Conservation (phyloP, 208 protist genomes). For the Trypanosoma mega region DNA sequence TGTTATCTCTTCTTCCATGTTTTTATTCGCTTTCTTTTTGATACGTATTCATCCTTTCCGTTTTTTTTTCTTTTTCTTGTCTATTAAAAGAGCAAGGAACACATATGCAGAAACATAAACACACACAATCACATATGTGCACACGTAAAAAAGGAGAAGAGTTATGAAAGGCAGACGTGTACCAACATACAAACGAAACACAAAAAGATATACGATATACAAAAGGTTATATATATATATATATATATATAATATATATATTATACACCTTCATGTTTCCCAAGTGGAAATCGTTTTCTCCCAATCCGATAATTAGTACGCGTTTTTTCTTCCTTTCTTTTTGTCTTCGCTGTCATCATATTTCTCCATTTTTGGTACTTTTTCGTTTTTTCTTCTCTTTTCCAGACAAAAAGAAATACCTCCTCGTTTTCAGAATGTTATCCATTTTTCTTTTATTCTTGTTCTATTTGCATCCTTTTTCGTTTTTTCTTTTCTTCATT, state of each 20-base stretch:
- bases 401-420: not conserved
- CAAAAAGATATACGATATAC: not conserved
- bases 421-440: not conserved
- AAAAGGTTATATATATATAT: too few species aligned
- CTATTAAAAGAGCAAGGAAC: not conserved
- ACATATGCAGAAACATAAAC: not conserved
- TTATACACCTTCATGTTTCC: too few species aligned
- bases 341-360: too few species aligned
- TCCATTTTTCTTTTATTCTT: not conserved
- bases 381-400: not conserved
- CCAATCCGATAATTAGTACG: too few species aligned
- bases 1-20: too few species aligned
- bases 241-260: too few species aligned
- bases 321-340: too few species aligned
- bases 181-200: not conserved
- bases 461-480: conserved; percentile 1
- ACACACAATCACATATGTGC: too few species aligned
- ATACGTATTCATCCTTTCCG: too few species aligned
- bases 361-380: not conserved
- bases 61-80: too few species aligned
- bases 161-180: not conserved
- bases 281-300: too few species aligned
- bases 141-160: not conserved
- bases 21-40: too few species aligned
- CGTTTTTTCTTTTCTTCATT: conserved; percentile 8